phyloP scores from a whole-genome alignment of 495 filamentous ascomycete species.

The Penicillium daleae region DNA sequence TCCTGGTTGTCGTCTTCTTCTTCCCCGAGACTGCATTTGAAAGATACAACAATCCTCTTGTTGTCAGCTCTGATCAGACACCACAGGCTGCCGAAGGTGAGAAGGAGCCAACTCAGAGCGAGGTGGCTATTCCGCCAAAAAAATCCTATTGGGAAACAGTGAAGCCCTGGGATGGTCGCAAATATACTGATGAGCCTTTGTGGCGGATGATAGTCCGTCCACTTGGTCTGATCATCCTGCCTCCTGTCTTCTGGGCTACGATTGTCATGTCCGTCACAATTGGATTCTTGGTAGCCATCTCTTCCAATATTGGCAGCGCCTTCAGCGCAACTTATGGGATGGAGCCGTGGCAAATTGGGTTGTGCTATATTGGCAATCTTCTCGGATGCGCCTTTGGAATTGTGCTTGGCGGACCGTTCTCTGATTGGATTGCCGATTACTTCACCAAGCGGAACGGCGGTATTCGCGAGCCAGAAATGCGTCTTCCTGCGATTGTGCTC shows the following conservation, averaged over 20 bases:
- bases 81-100: not conserved
- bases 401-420: conserved; percentile 50
- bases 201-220: conserved; percentile 4
- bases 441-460: conserved; percentile 54
- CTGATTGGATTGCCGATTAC: conserved; percentile 53
- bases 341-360: conserved; percentile 49
- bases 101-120: not conserved
- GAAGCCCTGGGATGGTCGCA: conserved; percentile 1
- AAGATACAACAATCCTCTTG: conserved; percentile 6
- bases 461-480: conserved; percentile 59
- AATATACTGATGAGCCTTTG: conserved; percentile 1
- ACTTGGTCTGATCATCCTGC: conserved; percentile 29
- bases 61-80: not conserved
- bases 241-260: conserved; percentile 53
- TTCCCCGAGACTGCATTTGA: conserved; percentile 12
- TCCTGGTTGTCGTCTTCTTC: not conserved
- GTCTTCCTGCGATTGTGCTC: conserved; percentile 48
- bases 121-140: conserved; percentile 3
- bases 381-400: conserved; percentile 53
- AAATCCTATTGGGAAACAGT: not conserved
- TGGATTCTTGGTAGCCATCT: conserved; percentile 55
- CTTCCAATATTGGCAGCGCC: conserved; percentile 52
- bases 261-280: conserved; percentile 54
- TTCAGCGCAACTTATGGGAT: conserved; percentile 48
- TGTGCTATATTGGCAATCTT: conserved; percentile 52